These are phyloP conservation scores for Aspergillus olivimuriae DNA, from an alignment of 495 filamentous ascomycete genomes.

Conservation along the genomic window DNA sequence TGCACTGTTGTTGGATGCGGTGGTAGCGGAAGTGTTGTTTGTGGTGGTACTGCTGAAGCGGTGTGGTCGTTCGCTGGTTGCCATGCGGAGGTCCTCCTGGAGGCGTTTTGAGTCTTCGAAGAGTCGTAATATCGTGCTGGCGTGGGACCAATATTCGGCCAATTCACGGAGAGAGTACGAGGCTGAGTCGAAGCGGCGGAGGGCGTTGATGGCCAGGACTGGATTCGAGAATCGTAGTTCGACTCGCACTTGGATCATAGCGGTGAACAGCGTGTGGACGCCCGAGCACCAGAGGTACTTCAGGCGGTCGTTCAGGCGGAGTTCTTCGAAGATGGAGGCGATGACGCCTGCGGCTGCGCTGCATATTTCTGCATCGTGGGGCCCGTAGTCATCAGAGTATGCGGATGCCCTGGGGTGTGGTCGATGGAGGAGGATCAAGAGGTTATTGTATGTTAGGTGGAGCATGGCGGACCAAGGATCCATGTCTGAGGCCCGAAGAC, in stretches of 20 bases:
- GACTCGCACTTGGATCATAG: conserved; percentile 46
- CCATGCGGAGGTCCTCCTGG: conserved; percentile 37
- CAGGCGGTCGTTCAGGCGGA: conserved; percentile 43
- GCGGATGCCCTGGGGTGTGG: conserved; percentile 40
- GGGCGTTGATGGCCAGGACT: conserved; percentile 42
- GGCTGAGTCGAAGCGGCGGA: conserved; percentile 42
- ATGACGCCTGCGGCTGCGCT: conserved; percentile 42
- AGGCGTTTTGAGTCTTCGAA: conserved; percentile 43
- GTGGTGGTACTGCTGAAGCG: conserved; percentile 18
- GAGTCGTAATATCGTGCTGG: conserved; percentile 39
- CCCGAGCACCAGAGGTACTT: conserved; percentile 43
- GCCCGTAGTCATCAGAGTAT: conserved; percentile 39
- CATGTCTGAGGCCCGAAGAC: conserved; percentile 38
- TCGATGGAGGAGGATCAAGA: conserved; percentile 45
- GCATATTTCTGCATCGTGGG: conserved; percentile 42
- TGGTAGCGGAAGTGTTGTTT: no score
- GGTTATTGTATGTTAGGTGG: conserved; percentile 46
- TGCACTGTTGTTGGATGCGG: no score
- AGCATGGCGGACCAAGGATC: conserved; percentile 45
- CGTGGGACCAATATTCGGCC: conserved; percentile 41
- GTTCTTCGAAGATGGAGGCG: conserved; percentile 42
- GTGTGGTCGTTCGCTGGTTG: conserved; percentile 32
- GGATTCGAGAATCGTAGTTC: conserved; percentile 46
- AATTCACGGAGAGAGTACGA: conserved; percentile 40
- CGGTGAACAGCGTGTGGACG: conserved; percentile 42